phyloP scores from a whole-genome alignment of 768 basidiomycete genomes.

The Kondoa malvinella region DNA sequence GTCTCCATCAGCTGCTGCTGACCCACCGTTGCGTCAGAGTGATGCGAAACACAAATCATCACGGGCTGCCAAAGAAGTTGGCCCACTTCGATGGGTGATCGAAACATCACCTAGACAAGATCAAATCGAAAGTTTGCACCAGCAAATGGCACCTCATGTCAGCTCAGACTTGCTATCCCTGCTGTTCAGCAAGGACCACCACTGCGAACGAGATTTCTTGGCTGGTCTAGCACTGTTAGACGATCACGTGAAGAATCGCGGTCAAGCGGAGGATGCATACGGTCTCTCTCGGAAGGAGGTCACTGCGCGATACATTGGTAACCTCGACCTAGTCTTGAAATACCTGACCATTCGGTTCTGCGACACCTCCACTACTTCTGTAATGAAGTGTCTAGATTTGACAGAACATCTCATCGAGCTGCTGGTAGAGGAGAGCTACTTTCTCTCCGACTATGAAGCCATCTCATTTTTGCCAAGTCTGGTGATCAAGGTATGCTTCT shows the following conservation, averaged over 20 bases:
- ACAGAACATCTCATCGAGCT: conserved; percentile 62
- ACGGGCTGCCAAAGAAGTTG: conserved; percentile 24
- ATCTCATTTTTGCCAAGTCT: conserved; percentile 74
- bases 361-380: conserved; percentile 75
- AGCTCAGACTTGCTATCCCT: conserved; percentile 57
- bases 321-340: conserved; percentile 79
- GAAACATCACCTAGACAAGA: conserved; percentile 53
- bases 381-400: conserved; percentile 72
- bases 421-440: conserved; percentile 53
- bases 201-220: conserved; percentile 79
- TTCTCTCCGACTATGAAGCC: conserved; percentile 71
- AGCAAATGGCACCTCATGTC: conserved; percentile 75
- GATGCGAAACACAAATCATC: conserved; percentile 22
- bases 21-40: conserved; percentile 26
- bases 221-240: conserved; percentile 54
- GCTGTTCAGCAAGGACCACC: conserved; percentile 90
- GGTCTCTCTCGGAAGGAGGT: conserved; percentile 39
- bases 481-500: conserved; percentile 56
- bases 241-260: conserved; percentile 39
- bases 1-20: conserved; percentile 31
- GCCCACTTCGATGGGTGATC: conserved; percentile 24
- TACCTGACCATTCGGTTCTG: conserved; percentile 79
- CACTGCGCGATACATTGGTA: conserved; percentile 55
- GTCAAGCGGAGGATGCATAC: conserved; percentile 38
- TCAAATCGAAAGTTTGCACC: conserved; percentile 63